These are phyloP conservation scores for Chlorella ohadii DNA, from an alignment of 139 green algal species.

Conservation along the genomic window DNA sequence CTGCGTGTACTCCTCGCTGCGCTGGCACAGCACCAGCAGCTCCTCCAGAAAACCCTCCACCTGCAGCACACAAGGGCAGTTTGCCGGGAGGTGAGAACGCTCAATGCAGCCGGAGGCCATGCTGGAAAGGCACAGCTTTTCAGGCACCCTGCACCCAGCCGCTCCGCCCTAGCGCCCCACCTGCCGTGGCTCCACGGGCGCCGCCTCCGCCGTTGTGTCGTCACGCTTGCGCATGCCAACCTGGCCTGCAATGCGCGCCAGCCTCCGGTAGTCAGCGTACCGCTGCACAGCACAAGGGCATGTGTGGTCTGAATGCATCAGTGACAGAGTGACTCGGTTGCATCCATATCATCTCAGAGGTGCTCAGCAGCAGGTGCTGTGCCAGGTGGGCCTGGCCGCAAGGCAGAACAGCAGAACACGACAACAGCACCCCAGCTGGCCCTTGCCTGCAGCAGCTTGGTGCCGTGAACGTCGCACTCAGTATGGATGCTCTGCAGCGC, in stretches of 20 bases:
- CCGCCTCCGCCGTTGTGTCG: constrained; percentile 16
- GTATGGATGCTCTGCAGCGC: constrained; percentile 56
- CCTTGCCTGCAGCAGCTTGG: constrained; percentile 70
- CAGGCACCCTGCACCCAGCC: no score
- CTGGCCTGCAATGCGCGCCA: constrained; percentile 71
- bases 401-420: no score
- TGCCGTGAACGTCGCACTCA: constrained; percentile 77
- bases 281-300: background rate
- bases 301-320: no score
- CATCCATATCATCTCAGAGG: no score
- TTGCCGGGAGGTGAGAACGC: no score
- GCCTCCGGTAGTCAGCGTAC: constrained; percentile 74
- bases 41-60: constrained; percentile 83
- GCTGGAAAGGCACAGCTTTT: no score
- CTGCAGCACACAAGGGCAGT: constrained; percentile 23
- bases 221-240: constrained; percentile 44
- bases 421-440: background rate
- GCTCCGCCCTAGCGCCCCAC: background rate
- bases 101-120: no score
- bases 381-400: no score
- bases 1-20: constrained; percentile 91
- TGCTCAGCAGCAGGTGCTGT: no score
- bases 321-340: no score
- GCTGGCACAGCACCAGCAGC: constrained; percentile 82
- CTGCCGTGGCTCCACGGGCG: constrained; percentile 59